Base-by-base conservation (phyloP, 2,329 filamentous ascomycete species). In the Alternaria triticina region DNA sequence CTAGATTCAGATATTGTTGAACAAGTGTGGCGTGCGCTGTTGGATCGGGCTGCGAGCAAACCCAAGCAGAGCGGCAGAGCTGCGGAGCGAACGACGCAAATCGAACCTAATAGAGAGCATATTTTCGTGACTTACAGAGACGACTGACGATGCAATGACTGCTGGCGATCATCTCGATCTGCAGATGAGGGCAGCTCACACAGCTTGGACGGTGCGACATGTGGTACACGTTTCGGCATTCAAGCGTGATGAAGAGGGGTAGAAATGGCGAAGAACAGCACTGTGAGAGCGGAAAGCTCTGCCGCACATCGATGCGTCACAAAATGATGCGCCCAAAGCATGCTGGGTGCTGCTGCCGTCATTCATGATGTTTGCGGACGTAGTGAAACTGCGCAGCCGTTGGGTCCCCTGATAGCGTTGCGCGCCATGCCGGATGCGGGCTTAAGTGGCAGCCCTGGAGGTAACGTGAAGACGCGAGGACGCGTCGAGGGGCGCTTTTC, bases 391-490 rank as follows among this genome's bases (percentile, higher is more conserved):
- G 36, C 23, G 57, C 43, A 52, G 57, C 64, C 57, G 62, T 61
- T 65, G 59, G 50, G 49, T 57, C 27, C 50, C 43, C 40, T 43
- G 30, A 46, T 58, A 57, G 59, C 30, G 60, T 47, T 6, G 8
- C 4, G 28, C 28, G 30, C 58, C 20, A 61, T 25, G 51, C 54
- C 57, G 27, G 30, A 58, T 63, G 12, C 28, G 30, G 56, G 12
- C 3, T 30, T 55, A 61, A 68, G 44, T 64, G 49, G 49, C 36
- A 17, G 36, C 36, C 36, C n/a, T 40, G n/a, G 9, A 40, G 67
- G 44, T 57, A 65, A 67, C 66, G 66, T 70, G 68, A 62, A 30
- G 43, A 33, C 67, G 65, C 58, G 67, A 49, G 12, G 28, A 36
- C 62, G 64, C 49, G 65, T 52, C 46, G 62, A 57, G 59, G 62